Base-by-base conservation (phyloP, 2,329 filamentous ascomycete species). In the Didymella glomerata region DNA sequence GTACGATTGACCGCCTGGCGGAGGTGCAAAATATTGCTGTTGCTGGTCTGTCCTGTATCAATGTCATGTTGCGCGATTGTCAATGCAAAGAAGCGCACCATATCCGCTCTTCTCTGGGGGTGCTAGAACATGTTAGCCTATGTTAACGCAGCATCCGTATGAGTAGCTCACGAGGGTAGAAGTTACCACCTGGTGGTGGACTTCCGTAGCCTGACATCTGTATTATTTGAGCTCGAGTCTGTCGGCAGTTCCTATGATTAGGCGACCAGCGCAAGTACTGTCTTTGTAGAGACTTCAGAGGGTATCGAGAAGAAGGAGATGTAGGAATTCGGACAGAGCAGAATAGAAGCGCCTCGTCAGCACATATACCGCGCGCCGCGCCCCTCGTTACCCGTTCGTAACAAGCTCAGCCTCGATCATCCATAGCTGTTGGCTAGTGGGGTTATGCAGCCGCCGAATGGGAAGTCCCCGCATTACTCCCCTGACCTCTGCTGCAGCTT, bases 21-120 rank as follows among this genome's bases (percentile, higher is more conserved):
- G 78, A 54, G 77, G 77, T 22, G 76, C 66, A 57, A 76, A 80
- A 64, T 75, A 75, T 51, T 77, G 74, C 60, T 76, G 74, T 58
- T 69, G 68, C 25, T 50, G 64, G 38, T 72, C 68, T 73, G 38
- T 24, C 28, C 30, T n/a, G 28, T 57, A 45, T 69, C 42, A 65
- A 61, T 45, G 4, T 30, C 34, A 45, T 25, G 28, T 45, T 54
- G 38, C 30, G 45, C 18, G 30, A 40, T 11, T 36, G 7, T 34
- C 10, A 49, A 50, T 18, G 27, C 18, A 20, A 32, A 41, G 14
- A n/a, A n/a, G 36, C 56, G 51, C 65, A 70, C 73, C 73, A 54
- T 72, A 72, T 56, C 62, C 66, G 40, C 57, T 52, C 49, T 72
- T 72, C 42, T 73, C 71, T 36, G 75, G 73, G 49, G 75, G 74